Base-by-base conservation (phyloP, 192 early-diverging fungal genomes). In the Mortierella alpina region DNA sequence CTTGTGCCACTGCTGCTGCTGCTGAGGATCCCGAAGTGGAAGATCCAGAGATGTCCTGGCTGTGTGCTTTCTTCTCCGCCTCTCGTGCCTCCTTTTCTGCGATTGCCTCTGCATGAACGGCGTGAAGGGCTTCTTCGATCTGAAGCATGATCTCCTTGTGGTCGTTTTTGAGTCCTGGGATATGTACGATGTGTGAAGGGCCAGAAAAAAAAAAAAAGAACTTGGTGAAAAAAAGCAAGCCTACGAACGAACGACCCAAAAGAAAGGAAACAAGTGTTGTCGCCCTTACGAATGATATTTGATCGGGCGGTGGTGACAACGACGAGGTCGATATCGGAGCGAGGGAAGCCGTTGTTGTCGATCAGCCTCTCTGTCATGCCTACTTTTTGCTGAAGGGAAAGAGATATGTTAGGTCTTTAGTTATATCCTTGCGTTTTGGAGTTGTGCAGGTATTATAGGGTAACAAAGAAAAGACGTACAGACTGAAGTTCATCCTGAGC, bases 241-340 rank as follows among this genome's bases (percentile, higher is more conserved):
- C 20, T 14, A 64, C 31, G 50, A 22, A 41, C 4, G 20, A 55
- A 17, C 51, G 40, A 47, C 2, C 13, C 7, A 52, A 14, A 11
- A 23, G 17, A 51, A 62, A 54, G 2, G 18, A 41, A 23, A 18
- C 5, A 39, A n/a, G 39, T 9, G 2, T 55, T 22, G 15, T 39
- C 20, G 20, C 44, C 69, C 66, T 54, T 72, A 76, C 70, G 70
- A 41, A 75, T 68, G 23, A 83, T 82, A 60, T 44, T 67, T 20
- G 75, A 73, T 7, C 88, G 79, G 5, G 83, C 76, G 1, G 83
- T 85, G 22, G 85, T 72, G 12, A 83, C 84, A 9, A 84, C 69
- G 14, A 85, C 85, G 4, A 90, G 70, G 57, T 90, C 87, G 18
- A 90, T 58, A 73, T 90, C 88, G 56, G 75, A 81, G 7, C 88